These are phyloP conservation scores for Eucalyptus coolabah DNA, from an alignment of 345 rosid species.

Conservation along the genomic window DNA sequence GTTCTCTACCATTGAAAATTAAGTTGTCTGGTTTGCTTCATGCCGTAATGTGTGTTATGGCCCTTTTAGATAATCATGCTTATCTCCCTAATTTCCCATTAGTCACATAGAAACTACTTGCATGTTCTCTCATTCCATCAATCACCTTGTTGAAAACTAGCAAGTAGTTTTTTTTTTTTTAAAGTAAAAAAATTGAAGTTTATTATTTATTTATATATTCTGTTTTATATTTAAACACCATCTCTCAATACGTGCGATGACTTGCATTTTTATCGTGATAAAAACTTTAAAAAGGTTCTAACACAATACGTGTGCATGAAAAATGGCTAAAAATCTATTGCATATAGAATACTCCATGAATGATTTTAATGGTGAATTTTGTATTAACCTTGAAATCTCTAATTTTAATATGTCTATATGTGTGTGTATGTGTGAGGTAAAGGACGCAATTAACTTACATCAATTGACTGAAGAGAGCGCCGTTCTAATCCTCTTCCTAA, in stretches of 20 bases:
- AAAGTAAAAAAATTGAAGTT: too few species aligned
- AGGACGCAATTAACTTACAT: too few species aligned
- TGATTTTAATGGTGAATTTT: background rate
- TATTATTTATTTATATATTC: background rate
- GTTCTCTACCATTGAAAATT: background rate
- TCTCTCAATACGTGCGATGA: background rate
- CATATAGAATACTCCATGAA: background rate
- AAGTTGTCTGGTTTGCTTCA: background rate
- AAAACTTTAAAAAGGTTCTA: background rate
- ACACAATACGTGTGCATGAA: background rate
- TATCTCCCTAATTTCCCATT: background rate
- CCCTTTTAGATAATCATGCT: background rate
- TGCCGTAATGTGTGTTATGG: background rate
- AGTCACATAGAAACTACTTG: background rate
- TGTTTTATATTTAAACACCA: background rate
- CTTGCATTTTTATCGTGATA: background rate
- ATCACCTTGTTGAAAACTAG: background rate
- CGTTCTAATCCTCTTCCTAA: background rate
- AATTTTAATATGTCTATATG: background rate
- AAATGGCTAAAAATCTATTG: background rate
- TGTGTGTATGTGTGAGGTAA: too few species aligned
- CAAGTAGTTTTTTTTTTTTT: too few species aligned
- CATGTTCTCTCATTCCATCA: background rate
- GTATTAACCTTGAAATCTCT: background rate
- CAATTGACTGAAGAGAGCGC: too few species aligned